Evolutionary conservation across 306 rosid species (phyloP).

Genomic region (Rubus parviflorus): DNA sequence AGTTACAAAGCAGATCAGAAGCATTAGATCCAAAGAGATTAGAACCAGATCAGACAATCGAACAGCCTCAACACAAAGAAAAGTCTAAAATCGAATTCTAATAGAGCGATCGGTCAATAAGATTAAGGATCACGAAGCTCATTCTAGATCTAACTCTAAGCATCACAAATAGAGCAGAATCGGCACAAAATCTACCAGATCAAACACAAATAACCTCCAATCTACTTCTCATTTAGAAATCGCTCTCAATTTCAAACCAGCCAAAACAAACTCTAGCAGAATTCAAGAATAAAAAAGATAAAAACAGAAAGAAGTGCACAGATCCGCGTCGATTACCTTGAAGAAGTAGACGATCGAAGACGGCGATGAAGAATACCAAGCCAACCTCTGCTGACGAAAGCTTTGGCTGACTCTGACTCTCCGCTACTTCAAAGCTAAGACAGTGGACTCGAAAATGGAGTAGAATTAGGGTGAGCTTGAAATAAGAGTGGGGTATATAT

Average conservation of each 20-base stretch:
- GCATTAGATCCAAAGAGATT: constrained; percentile 14
- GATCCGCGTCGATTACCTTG: constrained; percentile 27
- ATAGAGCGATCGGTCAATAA: neutral
- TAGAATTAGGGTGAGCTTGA: constrained; percentile 17
- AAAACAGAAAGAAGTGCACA: neutral
- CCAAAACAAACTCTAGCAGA: neutral
- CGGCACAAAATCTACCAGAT: constrained; percentile 34
- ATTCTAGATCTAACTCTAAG: constrained; percentile 33
- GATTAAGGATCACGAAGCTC: neutral
- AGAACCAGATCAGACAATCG: constrained; percentile 37
- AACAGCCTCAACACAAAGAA: constrained; percentile 16
- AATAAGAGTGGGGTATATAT: constrained; percentile 14
- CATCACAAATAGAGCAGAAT: neutral
- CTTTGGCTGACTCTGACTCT: constrained; percentile 4
- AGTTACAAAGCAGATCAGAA: neutral
- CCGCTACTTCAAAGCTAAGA: neutral
- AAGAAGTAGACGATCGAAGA: constrained; percentile 7
- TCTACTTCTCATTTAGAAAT: constrained; percentile 22
- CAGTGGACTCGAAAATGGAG: constrained; percentile 17
- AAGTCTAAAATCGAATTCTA: neutral
- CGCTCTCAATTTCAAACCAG: constrained; percentile 18
- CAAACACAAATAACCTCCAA: constrained; percentile 19
- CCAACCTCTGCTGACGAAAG: constrained; percentile 22
- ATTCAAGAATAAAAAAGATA: neutral
- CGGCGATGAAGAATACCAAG: constrained; percentile 18